A percentile compares a stretch with the other conserved stretches of the same genome.
Evolutionary conservation across 768 basidiomycete species (phyloP).

Genomic region (Tylopilus sp.): DNA sequence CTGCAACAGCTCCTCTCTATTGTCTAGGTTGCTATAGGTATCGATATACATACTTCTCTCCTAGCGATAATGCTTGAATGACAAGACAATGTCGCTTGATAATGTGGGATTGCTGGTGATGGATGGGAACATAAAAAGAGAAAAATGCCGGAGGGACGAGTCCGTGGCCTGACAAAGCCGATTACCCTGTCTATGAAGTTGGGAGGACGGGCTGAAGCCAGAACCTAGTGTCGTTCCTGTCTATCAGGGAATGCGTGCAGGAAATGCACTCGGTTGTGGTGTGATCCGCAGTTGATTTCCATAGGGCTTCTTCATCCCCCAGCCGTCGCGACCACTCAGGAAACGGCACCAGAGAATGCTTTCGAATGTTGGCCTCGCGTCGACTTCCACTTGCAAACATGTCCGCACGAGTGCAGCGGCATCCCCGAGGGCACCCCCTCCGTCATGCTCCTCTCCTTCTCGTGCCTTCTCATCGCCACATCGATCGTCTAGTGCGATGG

Average conservation of each 20-base stretch:
- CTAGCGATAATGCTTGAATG: constrained; percentile 2
- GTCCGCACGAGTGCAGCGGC: constrained; percentile 80
- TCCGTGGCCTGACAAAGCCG: constrained; percentile 5
- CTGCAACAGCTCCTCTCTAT: background rate
- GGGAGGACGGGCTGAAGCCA: constrained; percentile 1
- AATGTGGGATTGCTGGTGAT: background rate
- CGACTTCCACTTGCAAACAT: constrained; percentile 79
- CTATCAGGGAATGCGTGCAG: constrained; percentile 26
- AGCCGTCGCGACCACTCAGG: constrained; percentile 73
- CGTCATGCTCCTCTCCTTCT: constrained; percentile 77
- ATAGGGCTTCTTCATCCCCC: constrained; percentile 44
- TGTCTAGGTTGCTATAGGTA: background rate
- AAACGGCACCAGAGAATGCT: constrained; percentile 77
- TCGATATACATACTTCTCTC: constrained; percentile 15
- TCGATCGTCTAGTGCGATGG: constrained; percentile 74
- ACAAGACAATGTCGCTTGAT: constrained; percentile 10
- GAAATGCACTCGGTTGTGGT: constrained; percentile 33
- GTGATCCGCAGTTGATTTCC: constrained; percentile 22
- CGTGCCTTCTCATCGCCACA: constrained; percentile 70
- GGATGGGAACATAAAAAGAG: constrained; percentile 6
- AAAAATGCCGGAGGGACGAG: constrained; percentile 6
- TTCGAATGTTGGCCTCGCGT: constrained; percentile 82
- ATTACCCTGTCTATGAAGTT: background rate
- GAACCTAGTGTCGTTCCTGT: constrained; percentile 12
- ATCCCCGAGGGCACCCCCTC: constrained; percentile 80